A percentile compares a stretch with the other conserved stretches of the same genome.
Evolutionary conservation across 768 basidiomycete genomes (phyloP).

Genomic region (Cystofilobasidium bisporidii): DNA sequence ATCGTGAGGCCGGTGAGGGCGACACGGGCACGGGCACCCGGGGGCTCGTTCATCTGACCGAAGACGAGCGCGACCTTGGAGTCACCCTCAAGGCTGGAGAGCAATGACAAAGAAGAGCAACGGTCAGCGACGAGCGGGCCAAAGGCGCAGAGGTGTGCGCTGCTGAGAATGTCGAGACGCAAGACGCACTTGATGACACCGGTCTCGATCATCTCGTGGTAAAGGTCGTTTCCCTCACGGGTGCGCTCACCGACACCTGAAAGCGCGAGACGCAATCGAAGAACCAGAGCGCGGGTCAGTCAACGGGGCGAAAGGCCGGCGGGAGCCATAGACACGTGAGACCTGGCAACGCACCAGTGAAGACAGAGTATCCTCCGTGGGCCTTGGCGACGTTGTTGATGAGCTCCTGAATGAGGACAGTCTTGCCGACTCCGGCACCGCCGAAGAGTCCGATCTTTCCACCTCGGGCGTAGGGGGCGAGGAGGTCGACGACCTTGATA

Average conservation of each 20-base stretch:
- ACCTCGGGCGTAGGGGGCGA: conserved; percentile 99
- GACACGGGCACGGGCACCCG: conserved; percentile 99
- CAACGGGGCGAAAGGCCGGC: conserved; percentile 33
- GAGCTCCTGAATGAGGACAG: conserved; percentile 74
- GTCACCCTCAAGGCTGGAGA: conserved; percentile 56
- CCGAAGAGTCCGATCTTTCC: conserved; percentile 99
- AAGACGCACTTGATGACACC: conserved; percentile 79
- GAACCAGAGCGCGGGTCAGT: no score
- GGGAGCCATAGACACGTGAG: no score
- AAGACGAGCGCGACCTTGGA: conserved; percentile 99
- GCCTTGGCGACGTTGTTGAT: conserved; percentile 99
- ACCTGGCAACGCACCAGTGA: conserved; percentile 60
- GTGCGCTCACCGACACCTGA: conserved; percentile 92
- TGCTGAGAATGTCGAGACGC: no score
- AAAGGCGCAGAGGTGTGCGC: no score
- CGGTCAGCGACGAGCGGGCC: not conserved
- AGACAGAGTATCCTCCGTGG: conserved; percentile 99
- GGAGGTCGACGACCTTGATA: conserved; percentile 99
- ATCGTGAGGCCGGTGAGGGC: conserved; percentile 98
- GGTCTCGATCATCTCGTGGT: conserved; percentile 86
- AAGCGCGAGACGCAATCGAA: no score
- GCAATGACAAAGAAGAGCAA: not conserved
- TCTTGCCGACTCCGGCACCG: conserved; percentile 99
- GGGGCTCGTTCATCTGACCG: conserved; percentile 99
- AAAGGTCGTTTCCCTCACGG: conserved; percentile 89